Base-by-base conservation (phyloP, 164 flowering plant genomes). In the Berberis thunbergii region DNA sequence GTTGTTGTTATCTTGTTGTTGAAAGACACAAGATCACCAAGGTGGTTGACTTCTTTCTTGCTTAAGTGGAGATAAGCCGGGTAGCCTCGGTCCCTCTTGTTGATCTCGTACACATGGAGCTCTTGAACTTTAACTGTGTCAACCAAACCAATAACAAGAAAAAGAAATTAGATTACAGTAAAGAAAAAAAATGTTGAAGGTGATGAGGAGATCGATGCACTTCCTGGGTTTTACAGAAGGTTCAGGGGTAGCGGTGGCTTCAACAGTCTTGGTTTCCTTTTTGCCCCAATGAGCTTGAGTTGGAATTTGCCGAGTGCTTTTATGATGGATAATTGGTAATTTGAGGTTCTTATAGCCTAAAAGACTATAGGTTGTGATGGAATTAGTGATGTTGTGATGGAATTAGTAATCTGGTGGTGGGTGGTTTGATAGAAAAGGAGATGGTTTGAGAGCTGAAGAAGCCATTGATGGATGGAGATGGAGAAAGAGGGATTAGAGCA, bases 1-100 rank as follows among this genome's bases (percentile, higher is more conserved):
- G 50, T 7, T 48, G 7, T 1, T 1, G 1, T 62, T 38, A 65
- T 77, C 73, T 86, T 84, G 87, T 84, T 84, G 59, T 64, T 73
- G 77, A 87, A 85, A 0, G 93, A 85, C 3, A 85, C 84, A 39
- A 87, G 84, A 72, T 87, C 90, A 39, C 90, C 92, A 1, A 86
- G 84, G 1, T 86, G 57, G 69, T 78, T 75, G 42, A 72, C 78
- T 0, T 60, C 40, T 65, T 85, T 83, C 62, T 83, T 61, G 69
- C 89, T 85, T 26, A 85, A 75, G 4, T 69, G 71, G 9, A 87
- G 83, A 74, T 70, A 73, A 0, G 88, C 85, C 0, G 93, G 93
- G 79, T 89, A 85, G 8, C 78, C 80, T 44, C 93, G 69, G 72
- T 87, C 89, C 10, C 81, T 65, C 70, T 87, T 90, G 72, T 87